These are phyloP conservation scores for Fusarium newnesense DNA, from an alignment of 2,329 filamentous ascomycete species.

Conservation along the genomic window DNA sequence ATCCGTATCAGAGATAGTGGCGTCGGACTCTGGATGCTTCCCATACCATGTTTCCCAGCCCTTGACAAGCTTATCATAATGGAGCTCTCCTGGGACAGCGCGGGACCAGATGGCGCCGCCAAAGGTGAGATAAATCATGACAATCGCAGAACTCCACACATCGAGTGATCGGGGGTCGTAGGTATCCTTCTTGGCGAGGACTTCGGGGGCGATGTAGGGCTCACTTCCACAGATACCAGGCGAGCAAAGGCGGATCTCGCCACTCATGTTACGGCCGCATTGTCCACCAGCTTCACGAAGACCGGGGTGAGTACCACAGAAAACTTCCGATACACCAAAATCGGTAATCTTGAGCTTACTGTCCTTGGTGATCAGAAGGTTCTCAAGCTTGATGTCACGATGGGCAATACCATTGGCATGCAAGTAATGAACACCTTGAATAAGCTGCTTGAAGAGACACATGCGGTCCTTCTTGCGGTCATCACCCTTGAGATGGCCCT, in stretches of 20 bases:
- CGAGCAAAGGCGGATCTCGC: conserved; percentile 74
- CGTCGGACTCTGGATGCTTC: conserved; percentile 57
- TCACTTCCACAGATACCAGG: conserved; percentile 87
- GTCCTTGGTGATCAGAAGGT: conserved; percentile 80
- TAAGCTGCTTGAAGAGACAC: conserved; percentile 89
- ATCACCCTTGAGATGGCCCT: conserved; percentile 72
- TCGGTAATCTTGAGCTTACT: conserved; percentile 91
- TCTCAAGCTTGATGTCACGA: conserved; percentile 91
- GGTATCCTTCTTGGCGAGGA: conserved; percentile 72
- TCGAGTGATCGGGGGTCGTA: conserved; percentile 83
- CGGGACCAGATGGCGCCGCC: conserved; percentile 79
- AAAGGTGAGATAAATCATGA: conserved; percentile 81
- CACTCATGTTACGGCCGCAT: conserved; percentile 78
- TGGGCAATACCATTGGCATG: conserved; percentile 88
- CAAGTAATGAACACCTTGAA: conserved; percentile 84
- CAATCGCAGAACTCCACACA: conserved; percentile 86
- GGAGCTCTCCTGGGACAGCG: conserved; percentile 65
- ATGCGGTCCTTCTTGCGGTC: conserved; percentile 76
- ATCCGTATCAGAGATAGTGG: conserved; percentile 63
- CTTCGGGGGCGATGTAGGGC: conserved; percentile 89
- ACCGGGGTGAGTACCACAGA: conserved; percentile 83
- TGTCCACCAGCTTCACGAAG: conserved; percentile 76
- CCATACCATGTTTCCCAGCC: conserved; percentile 77
- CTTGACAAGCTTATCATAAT: conserved; percentile 72
- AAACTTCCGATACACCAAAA: conserved; percentile 90